These are phyloP conservation scores for Maudiozyma pseudohumilis DNA, from an alignment of 805 yeast species.

Conservation along the genomic window DNA sequence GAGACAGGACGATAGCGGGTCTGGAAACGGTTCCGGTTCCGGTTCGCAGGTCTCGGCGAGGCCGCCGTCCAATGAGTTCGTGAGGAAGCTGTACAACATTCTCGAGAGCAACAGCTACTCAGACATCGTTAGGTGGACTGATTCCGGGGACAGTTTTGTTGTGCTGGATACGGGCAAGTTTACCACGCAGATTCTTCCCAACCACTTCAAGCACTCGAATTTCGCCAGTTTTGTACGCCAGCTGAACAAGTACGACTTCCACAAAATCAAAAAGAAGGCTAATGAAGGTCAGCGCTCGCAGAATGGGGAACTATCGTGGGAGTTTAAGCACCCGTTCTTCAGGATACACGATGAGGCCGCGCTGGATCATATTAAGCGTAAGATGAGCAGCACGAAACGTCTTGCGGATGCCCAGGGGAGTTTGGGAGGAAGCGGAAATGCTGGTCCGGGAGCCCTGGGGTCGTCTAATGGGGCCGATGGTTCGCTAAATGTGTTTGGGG, in stretches of 20 bases:
- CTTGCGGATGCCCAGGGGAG: neutral
- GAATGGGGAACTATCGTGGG: slow-evolving; percentile 82
- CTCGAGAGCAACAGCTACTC: slow-evolving; percentile 70
- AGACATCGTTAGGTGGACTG: slow-evolving; percentile 78
- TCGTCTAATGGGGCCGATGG: too few relatives aligned
- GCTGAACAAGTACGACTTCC: slow-evolving; percentile 93
- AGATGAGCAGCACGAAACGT: slow-evolving; percentile 54
- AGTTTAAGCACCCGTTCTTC: slow-evolving; percentile 87
- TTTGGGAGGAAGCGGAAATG: too few relatives aligned
- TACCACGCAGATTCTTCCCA: slow-evolving; percentile 79
- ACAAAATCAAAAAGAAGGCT: slow-evolving; percentile 72
- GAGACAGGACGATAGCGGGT: neutral
- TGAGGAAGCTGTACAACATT: slow-evolving; percentile 72
- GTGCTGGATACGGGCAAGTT: slow-evolving; percentile 85
- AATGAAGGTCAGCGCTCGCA: slow-evolving; percentile 47
- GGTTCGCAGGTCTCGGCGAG: neutral
- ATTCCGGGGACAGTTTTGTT: slow-evolving; percentile 75
- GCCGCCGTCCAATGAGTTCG: slow-evolving; percentile 59
- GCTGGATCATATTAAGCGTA: slow-evolving; percentile 78
- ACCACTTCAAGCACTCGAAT: slow-evolving; percentile 89
- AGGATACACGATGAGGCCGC: slow-evolving; percentile 65
- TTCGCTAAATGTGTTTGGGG: too few relatives aligned
- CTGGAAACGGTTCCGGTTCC: neutral
- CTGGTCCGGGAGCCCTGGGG: too few relatives aligned
- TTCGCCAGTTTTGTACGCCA: slow-evolving; percentile 94